Evolutionary conservation across 2,329 filamentous ascomycete genomes (phyloP), one percentile per base, ranked within the genome.

Genomic region (Knufia petricola): DNA sequence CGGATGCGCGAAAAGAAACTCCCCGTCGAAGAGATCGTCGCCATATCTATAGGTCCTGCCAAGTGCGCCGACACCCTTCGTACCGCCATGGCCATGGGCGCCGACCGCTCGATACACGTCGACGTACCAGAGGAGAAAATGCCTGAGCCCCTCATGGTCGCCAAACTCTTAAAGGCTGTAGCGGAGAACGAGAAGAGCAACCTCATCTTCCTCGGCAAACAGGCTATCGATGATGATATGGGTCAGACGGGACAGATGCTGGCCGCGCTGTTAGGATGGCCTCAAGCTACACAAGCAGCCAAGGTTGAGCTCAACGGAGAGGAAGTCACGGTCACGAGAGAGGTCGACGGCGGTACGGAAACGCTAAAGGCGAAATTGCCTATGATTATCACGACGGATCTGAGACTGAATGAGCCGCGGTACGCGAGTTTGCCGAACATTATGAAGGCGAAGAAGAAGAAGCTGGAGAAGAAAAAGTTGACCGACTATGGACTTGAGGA

Each of bases 391-490:
- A 98, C 92, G 53, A 95, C 92, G 53, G 92, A 98, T 73, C 68
- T 98, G 70, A 74, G 92, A 46, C 72, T 98, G 66, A 98, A 98
- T 64, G 87, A 94, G 78, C 92, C 92, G 51, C 76, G 92, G 56
- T 98, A 95, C 67, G 92, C 90, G 19, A 95, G 81, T 68, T 68
- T 98, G 78, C 90, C 89, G 44, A 96, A 96, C 66, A 96, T 98
- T 57, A 98, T 98, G 92, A 98, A 96, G 83, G 92, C 92, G 46
- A 98, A 98, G 85, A 98, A 96, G 85, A 98, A 98, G 84, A 86
- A 86, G 63, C 64, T 98, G 60, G 87, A 92, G 62, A 96, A 95
- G 84, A 84, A 87, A 77, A 87, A 78, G 57, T 66, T 95, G 65
- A 77, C 73, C 50, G 92, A 98, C 64, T 85, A 85, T 66, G 87